Evolutionary conservation across 1,139 yeast genomes (phyloP).

Genomic region (Candida buenavistaensis): DNA sequence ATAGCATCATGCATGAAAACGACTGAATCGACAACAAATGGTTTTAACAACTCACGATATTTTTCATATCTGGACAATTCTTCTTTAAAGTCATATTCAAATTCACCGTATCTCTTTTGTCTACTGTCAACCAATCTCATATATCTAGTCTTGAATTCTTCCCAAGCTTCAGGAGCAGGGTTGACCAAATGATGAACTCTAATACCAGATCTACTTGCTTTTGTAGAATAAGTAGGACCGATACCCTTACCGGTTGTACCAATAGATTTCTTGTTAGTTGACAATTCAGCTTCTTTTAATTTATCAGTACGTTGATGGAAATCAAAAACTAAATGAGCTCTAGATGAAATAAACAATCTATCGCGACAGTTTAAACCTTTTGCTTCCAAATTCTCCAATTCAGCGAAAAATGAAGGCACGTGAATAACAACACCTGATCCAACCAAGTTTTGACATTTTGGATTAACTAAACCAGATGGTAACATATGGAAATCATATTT

Average conservation of each 20-base stretch:
- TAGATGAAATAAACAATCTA: conserved; percentile 82
- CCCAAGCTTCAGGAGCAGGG: conserved; percentile 91
- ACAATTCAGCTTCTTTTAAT: conserved; percentile 88
- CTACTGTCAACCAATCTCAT: conserved; percentile 77
- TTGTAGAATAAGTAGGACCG: conserved; percentile 97
- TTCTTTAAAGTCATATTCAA: conserved; percentile 80
- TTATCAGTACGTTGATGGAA: conserved; percentile 97
- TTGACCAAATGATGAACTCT: conserved; percentile 95
- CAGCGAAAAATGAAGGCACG: conserved; percentile 89
- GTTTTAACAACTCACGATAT: conserved; percentile 73
- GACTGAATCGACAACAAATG: conserved; percentile 92
- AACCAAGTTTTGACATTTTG: conserved; percentile 81
- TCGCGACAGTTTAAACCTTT: conserved; percentile 81
- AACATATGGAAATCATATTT: conserved; percentile 98
- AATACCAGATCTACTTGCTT: conserved; percentile 94
- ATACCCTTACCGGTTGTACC: conserved; percentile 99
- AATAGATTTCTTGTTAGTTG: conserved; percentile 81
- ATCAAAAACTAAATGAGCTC: conserved; percentile 96
- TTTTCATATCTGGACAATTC: conserved; percentile 77
- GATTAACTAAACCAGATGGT: conserved; percentile 95
- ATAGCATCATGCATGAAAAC: conserved; percentile 87
- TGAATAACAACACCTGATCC: conserved; percentile 98
- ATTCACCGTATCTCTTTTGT: conserved; percentile 87
- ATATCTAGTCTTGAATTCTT: conserved; percentile 78
- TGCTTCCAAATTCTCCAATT: conserved; percentile 73